Evolutionary conservation across 257 asterid species (phyloP).

Genomic region (Knoxia roxburghii): DNA sequence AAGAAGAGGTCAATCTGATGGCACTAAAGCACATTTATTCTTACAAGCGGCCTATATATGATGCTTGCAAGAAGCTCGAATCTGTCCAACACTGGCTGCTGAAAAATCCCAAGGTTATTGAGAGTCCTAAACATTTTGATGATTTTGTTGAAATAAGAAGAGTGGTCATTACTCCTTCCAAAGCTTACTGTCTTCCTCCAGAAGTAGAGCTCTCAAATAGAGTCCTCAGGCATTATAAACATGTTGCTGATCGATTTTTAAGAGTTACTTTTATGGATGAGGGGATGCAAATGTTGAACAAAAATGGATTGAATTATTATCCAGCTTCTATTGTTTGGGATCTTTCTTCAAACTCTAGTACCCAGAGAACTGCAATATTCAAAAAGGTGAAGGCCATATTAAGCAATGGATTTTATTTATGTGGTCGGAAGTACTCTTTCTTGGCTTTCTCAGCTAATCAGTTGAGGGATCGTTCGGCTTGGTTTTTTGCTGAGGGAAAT

Average conservation of each 20-base stretch:
- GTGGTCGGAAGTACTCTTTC: slow-evolving; percentile 70
- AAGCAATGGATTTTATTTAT: slow-evolving; percentile 52
- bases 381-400: slow-evolving; percentile 56
- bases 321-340: slow-evolving; percentile 54
- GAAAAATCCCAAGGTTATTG: slow-evolving; percentile 56
- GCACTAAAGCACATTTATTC: slow-evolving; percentile 65
- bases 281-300: slow-evolving; percentile 66
- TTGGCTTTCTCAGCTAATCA: slow-evolving; percentile 89
- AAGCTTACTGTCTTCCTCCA: slow-evolving; percentile 83
- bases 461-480: slow-evolving; percentile 84
- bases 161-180: slow-evolving; percentile 65
- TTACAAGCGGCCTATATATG: slow-evolving; percentile 48
- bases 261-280: slow-evolving; percentile 94
- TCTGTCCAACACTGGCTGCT: slow-evolving; percentile 51
- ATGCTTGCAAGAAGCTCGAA: slow-evolving; percentile 45
- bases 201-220: slow-evolving; percentile 78
- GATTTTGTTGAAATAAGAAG: slow-evolving; percentile 77
- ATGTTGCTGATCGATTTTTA: slow-evolving; percentile 64
- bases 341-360: slow-evolving; percentile 27
- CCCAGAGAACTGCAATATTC: slow-evolving; percentile 64
- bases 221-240: slow-evolving; percentile 59
- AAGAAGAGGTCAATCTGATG: slow-evolving; percentile 56
- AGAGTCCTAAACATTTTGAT: slow-evolving; percentile 43
- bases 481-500: slow-evolving; percentile 82
- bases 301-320: slow-evolving; percentile 52